These are phyloP conservation scores for Chlamydomonas sphaeroides DNA, from an alignment of 139 green algal genomes.

Conservation along the genomic window DNA sequence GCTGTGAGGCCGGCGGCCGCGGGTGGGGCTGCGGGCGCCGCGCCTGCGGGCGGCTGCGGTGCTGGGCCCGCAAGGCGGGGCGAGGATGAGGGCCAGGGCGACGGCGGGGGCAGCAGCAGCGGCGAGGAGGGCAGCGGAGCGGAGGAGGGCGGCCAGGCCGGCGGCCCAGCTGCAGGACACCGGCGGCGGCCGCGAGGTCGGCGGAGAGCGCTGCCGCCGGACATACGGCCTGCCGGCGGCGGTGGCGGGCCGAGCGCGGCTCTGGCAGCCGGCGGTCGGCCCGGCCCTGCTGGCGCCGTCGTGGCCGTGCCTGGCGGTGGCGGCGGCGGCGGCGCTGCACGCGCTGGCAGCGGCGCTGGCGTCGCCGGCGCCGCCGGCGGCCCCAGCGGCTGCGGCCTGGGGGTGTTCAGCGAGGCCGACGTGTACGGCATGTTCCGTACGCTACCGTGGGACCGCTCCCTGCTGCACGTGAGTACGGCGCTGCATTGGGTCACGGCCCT, in stretches of 20 bases:
- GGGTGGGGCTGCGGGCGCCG: too few relatives aligned
- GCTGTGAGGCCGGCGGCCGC: not conserved
- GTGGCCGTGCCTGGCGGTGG: too few relatives aligned
- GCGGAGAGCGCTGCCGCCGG: not conserved
- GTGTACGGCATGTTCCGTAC: conserved; percentile 47
- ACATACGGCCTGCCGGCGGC: too few relatives aligned
- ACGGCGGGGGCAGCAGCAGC: not conserved
- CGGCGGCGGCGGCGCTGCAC: not conserved
- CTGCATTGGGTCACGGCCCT: too few relatives aligned
- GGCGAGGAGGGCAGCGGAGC: not conserved
- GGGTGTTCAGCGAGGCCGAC: conserved; percentile 34
- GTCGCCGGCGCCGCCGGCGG: not conserved
- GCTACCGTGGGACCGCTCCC: conserved; percentile 53
- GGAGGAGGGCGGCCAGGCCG: not conserved
- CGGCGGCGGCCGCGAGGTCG: not conserved
- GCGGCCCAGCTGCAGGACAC: too few relatives aligned
- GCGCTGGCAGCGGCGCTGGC: not conserved
- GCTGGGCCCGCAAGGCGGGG: too few relatives aligned
- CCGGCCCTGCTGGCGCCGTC: too few relatives aligned
- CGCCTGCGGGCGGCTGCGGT: too few relatives aligned
- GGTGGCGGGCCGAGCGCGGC: too few relatives aligned
- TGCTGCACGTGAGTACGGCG: conserved; percentile 43
- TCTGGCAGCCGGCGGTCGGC: too few relatives aligned
- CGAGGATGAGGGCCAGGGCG: not conserved
- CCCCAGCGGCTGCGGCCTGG: not conserved